Conservation (phyloP, 441 rosid species). For the Brassica balearica region DNA sequence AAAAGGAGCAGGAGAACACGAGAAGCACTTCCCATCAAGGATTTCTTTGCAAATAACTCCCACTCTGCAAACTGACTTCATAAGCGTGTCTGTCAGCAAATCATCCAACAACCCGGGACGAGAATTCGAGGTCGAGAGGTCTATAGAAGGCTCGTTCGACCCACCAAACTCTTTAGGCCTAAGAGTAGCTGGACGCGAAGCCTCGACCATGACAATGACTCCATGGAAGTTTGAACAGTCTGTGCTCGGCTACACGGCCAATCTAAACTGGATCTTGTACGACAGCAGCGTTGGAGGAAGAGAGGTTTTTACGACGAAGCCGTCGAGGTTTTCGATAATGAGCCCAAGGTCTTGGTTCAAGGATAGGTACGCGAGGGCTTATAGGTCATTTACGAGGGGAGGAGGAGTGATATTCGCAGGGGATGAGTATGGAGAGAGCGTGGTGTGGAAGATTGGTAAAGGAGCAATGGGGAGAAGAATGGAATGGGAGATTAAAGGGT, state of each 20-base stretch:
- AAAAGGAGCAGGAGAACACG: conserved; percentile 71
- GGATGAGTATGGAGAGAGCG: conserved; percentile 77
- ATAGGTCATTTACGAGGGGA: conserved; percentile 75
- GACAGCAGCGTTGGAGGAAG: conserved; percentile 70
- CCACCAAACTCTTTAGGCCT: conserved; percentile 75
- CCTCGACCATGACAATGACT: conserved; percentile 64
- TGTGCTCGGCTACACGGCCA: conserved; percentile 63
- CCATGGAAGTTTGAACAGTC: conserved; percentile 95
- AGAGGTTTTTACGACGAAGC: conserved; percentile 79
- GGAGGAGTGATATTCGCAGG: conserved; percentile 89
- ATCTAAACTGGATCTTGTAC: conserved; percentile 79
- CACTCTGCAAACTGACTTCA: conserved; percentile 63
- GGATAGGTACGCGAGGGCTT: conserved; percentile 69
- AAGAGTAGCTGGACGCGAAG: conserved; percentile 61
- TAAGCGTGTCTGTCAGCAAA: conserved; percentile 79
- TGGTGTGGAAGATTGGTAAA: conserved; percentile 74
- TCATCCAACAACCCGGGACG: conserved; percentile 70
- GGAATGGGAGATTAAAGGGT: conserved; percentile 84
- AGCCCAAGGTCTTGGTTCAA: conserved; percentile 86
- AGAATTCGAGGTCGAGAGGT: conserved; percentile 58
- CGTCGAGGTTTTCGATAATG: conserved; percentile 60
- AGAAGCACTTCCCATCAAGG: conserved; percentile 88
- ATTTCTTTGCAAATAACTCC: conserved; percentile 76
- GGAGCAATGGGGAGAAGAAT: conserved; percentile 59
- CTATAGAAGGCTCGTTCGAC: conserved; percentile 68